Evolutionary conservation across 495 filamentous ascomycete genomes (phyloP).

Genomic region (Aspergillus funiculosus): DNA sequence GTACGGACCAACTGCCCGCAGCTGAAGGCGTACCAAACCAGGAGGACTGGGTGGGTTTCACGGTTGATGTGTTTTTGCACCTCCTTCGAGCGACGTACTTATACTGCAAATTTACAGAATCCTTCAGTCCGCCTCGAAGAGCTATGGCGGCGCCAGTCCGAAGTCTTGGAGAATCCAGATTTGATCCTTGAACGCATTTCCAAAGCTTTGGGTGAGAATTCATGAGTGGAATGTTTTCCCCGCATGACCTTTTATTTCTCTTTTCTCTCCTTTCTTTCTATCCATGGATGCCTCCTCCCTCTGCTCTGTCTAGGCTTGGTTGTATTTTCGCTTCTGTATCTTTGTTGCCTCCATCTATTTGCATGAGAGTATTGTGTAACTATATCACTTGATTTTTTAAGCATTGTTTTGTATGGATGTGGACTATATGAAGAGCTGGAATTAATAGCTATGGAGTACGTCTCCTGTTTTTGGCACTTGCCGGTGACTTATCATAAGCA

Average conservation of each 20-base stretch:
- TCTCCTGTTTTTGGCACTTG: conserved; percentile 1
- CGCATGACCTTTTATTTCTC: not conserved
- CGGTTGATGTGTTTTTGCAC: conserved; percentile 47
- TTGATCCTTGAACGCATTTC: conserved; percentile 13
- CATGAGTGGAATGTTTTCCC: not conserved
- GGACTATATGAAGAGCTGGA: not conserved
- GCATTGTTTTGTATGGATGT: not conserved
- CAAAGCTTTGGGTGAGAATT: not conserved
- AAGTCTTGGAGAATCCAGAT: conserved; percentile 43
- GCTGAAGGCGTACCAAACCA: conserved; percentile 81
- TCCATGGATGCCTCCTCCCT: not conserved
- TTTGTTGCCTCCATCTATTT: not conserved
- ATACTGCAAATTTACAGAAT: conserved; percentile 62
- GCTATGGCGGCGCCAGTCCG: conserved; percentile 57
- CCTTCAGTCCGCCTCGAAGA: conserved; percentile 63
- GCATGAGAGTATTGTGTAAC: conserved; percentile 1
- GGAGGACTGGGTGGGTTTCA: conserved; percentile 81
- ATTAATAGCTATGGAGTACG: not conserved
- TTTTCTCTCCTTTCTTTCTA: not conserved
- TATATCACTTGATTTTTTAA: not conserved
- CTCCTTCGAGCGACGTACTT: conserved; percentile 53
- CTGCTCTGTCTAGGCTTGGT: not conserved
- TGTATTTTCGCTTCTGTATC: not conserved
- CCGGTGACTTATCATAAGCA: too few relatives aligned
- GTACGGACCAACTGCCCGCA: conserved; percentile 48